Conservation (phyloP, 2,329 filamentous ascomycete species). For the Arthrocladium fulminans region DNA sequence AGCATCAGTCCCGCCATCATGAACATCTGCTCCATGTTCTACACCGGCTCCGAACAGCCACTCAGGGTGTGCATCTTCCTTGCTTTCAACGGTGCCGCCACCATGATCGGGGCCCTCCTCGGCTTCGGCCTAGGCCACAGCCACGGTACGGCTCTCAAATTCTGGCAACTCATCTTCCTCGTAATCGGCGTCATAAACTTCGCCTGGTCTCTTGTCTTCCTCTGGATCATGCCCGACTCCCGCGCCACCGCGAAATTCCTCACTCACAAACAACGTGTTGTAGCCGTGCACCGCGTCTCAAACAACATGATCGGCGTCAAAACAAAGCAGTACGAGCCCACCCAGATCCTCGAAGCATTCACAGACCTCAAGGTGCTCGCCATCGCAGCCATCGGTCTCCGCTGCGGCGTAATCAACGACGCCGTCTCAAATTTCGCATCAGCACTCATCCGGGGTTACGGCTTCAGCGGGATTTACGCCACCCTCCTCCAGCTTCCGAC, state of each 20-base stretch:
- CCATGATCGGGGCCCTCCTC: conserved; percentile 31
- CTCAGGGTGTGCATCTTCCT: conserved; percentile 31
- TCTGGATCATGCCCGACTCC: conserved; percentile 31
- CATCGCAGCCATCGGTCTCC: conserved; percentile 34
- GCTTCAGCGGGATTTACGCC: conserved; percentile 30
- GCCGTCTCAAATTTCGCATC: conserved; percentile 42
- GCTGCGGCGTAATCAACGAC: conserved; percentile 43
- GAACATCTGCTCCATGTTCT: conserved; percentile 32
- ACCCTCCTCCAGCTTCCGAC: conserved; percentile 30
- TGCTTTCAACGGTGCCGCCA: conserved; percentile 31
- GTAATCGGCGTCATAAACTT: conserved; percentile 38
- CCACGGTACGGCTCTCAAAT: conserved; percentile 19
- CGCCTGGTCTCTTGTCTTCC: conserved; percentile 30
- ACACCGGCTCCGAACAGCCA: conserved; percentile 31
- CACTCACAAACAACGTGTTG: conserved; percentile 30
- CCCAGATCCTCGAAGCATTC: conserved; percentile 33
- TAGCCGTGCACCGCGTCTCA: conserved; percentile 35
- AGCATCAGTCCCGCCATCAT: conserved; percentile 25
- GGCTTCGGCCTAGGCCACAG: conserved; percentile 30
- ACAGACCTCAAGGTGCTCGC: conserved; percentile 33
- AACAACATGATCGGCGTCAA: conserved; percentile 37
- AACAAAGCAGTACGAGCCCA: conserved; percentile 28
- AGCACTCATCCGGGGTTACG: conserved; percentile 38
- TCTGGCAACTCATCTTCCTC: conserved; percentile 35
- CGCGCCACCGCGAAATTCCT: conserved; percentile 33